Evolutionary conservation across 345 rosid species (phyloP), one percentile per base, ranked within the genome.

Genomic region (Camelina hispida): DNA sequence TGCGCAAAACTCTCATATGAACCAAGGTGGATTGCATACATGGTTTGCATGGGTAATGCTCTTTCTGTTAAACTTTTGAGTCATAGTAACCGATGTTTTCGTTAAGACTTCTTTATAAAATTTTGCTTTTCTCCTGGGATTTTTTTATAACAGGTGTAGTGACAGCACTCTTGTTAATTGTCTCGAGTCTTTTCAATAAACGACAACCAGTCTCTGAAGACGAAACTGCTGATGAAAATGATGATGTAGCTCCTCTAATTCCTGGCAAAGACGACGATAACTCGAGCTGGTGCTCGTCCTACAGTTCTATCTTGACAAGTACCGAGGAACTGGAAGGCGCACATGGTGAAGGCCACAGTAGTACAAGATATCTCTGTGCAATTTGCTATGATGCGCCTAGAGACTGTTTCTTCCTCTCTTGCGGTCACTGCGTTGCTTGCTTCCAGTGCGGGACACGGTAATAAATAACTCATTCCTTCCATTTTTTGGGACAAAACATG

Each of bases 361-460:
- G 84, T 73, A 96, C 95, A 17, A 83, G 85, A 52, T 91, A 90
- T n/a, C 96, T 93, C 30, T 96, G 99, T 83, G 97, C 93, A 2
- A 93, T 96, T 56, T 96, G 99, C 85, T 96, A 83, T 74, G 99
- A 96, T 81, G 99, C 96, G 62, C 96, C 97, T 7, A 91, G 99
- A 79, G 98, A 89, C 77, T 93, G 99, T 82, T 96, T 93, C 82
- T 95, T 96, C 83, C 98, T 96, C 84, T 97, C 97, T 14, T 96
- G 99, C 71, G 99, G 99, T 44, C 98, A 93, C 75, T 96, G 96
- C 62, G 88, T 93, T 23, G 87, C 99, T 74, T 96, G 97, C 80
- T 93, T 84, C 77, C 93, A 77, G 7, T 96, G 99, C 57, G 98
- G 98, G 79, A 83, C 91, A 52, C 87, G 98, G 99, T 93, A 90